Percentiles rank a stretch among this genome's conserved stretches.
Conservation (phyloP, 257 asterid species). For the Solanum lycopersicoides region DNA sequence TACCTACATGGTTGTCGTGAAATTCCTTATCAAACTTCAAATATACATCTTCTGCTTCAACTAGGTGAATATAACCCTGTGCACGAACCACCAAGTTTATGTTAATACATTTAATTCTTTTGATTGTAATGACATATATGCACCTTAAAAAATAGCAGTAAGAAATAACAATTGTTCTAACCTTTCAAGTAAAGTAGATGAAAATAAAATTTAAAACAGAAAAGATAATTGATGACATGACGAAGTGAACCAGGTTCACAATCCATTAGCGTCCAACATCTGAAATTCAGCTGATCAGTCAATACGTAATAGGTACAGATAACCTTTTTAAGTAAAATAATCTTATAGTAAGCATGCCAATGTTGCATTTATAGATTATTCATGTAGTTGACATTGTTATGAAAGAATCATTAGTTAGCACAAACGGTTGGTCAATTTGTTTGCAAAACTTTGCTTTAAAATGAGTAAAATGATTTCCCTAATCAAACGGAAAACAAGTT, state of each 20-base stretch:
- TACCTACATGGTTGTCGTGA: slow-evolving; percentile 38
- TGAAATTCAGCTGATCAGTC: background rate
- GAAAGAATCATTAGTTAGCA: background rate
- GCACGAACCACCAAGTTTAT: background rate
- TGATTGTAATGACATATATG: background rate
- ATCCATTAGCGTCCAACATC: background rate
- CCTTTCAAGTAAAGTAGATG: background rate
- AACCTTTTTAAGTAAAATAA: background rate
- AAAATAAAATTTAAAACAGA: background rate
- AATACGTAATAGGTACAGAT: background rate
- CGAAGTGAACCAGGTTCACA: too few relatives aligned
- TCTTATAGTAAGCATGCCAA: background rate
- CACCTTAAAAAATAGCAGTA: background rate
- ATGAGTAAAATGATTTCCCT: too few relatives aligned
- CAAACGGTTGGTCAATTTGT: background rate
- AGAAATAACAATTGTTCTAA: background rate
- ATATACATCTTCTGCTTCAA: slow-evolving; percentile 68
- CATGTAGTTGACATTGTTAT: background rate
- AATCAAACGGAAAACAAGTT: too few relatives aligned
- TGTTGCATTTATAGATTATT: background rate
- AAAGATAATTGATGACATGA: background rate
- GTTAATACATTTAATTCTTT: background rate
- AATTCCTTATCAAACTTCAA: slow-evolving; percentile 46
- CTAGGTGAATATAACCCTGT: slow-evolving; percentile 74
- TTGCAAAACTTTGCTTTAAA: too few relatives aligned